Percentiles rank a stretch among this genome's conserved stretches.
Evolutionary conservation across 2,329 filamentous ascomycete species (phyloP).

Genomic region (Aspergillus eucalypticola): DNA sequence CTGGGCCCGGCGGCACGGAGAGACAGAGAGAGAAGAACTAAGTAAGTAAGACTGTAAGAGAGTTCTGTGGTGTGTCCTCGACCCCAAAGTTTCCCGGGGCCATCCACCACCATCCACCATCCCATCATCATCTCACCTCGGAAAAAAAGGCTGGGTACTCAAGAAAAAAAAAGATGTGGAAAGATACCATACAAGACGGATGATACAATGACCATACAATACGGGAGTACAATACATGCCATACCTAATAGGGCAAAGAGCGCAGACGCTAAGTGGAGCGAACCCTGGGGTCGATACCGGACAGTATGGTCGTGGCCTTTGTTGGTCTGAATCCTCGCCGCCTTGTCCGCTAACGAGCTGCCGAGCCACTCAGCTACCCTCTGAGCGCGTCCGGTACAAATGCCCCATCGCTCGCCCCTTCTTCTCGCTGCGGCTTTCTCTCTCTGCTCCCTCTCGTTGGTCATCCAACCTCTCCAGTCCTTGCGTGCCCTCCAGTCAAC

Average conservation of each 20-base stretch:
- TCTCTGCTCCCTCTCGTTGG: constrained; percentile 46
- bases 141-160: background rate
- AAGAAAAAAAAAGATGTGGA: background rate
- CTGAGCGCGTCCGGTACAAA: constrained; percentile 37
- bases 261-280: constrained; percentile 19
- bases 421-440: constrained; percentile 35
- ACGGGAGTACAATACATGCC: background rate
- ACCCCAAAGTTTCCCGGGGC: background rate
- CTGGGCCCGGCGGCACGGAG: background rate
- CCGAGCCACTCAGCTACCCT: constrained; percentile 30
- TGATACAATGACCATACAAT: background rate
- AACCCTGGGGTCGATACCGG: constrained; percentile 20
- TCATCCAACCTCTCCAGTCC: constrained; percentile 35
- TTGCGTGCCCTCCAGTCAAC: constrained; percentile 31
- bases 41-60: too few relatives aligned
- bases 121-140: too few relatives aligned
- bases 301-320: constrained; percentile 15
- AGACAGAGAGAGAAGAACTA: too few relatives aligned
- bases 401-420: constrained; percentile 43
- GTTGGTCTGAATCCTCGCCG: constrained; percentile 21
- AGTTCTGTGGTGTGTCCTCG: background rate
- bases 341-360: constrained; percentile 19
- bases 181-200: background rate
- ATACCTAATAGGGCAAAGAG: constrained; percentile 2
- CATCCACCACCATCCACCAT: background rate